phyloP scores from a whole-genome alignment of 2,329 filamentous ascomycete genomes.

The Neofusicoccum kwambonambiense region DNA sequence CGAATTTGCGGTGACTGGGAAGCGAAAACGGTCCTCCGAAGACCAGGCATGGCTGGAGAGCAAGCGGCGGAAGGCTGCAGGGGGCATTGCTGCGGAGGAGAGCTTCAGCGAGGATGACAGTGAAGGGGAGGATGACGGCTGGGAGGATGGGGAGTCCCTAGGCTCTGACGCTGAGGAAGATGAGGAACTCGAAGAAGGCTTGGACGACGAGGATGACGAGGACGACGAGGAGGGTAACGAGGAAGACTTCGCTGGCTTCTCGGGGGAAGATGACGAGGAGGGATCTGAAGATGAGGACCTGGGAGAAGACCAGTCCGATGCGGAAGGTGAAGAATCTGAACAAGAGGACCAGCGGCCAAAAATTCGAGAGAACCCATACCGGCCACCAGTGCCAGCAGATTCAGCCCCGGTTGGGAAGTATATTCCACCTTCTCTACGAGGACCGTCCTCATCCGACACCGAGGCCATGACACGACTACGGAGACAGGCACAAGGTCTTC shows the following conservation, averaged over 20 bases:
- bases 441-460: conserved; percentile 59
- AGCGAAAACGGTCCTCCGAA: conserved; percentile 56
- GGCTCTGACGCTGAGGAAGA: conserved; percentile 27
- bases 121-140: conserved; percentile 33
- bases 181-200: conserved; percentile 19
- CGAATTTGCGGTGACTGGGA: conserved; percentile 46
- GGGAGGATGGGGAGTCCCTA: conserved; percentile 26
- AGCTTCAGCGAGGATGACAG: conserved; percentile 25
- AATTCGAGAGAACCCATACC: conserved; percentile 80
- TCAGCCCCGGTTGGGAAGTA: conserved; percentile 66
- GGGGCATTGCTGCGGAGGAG: conserved; percentile 30
- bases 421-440: conserved; percentile 80
- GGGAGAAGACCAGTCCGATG: conserved; percentile 28
- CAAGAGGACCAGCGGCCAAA: conserved; percentile 37
- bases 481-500: conserved; percentile 78
- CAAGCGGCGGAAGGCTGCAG: conserved; percentile 55
- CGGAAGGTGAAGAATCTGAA: conserved; percentile 27
- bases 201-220: conserved; percentile 21
- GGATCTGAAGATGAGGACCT: conserved; percentile 28
- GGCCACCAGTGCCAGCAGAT: conserved; percentile 61
- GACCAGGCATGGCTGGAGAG: conserved; percentile 59
- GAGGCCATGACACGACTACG: conserved; percentile 69
- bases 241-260: conserved; percentile 19
- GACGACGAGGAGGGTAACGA: conserved; percentile 37
- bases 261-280: conserved; percentile 23